phyloP scores from a whole-genome alignment of 495 filamentous ascomycete species.

The Penicillium salamii region DNA sequence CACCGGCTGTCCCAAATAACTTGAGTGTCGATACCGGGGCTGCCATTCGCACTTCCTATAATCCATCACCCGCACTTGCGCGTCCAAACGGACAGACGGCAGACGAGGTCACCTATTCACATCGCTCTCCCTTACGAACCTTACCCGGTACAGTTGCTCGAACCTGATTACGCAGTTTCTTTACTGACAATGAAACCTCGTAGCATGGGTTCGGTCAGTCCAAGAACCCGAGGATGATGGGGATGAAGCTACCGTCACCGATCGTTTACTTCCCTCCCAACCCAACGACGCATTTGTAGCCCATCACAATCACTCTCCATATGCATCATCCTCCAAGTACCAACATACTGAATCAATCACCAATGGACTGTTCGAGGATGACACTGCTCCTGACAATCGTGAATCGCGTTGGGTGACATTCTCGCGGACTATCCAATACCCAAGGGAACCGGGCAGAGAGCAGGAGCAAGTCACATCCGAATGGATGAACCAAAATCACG shows the following conservation, averaged over 20 bases:
- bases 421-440: slow-evolving; percentile 53
- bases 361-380: slow-evolving; percentile 8
- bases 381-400: slow-evolving; percentile 13
- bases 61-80: slow-evolving; percentile 17
- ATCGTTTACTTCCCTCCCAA: slow-evolving; percentile 38
- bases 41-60: slow-evolving; percentile 16
- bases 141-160: slow-evolving; percentile 29
- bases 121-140: slow-evolving; percentile 21
- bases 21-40: slow-evolving; percentile 24
- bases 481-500: slow-evolving; percentile 57
- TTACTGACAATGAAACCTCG: slow-evolving; percentile 10
- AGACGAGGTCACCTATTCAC: slow-evolving; percentile 12
- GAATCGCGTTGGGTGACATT: slow-evolving; percentile 63
- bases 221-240: slow-evolving; percentile 26
- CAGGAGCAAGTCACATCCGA: slow-evolving; percentile 51
- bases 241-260: slow-evolving; percentile 27
- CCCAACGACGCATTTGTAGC: slow-evolving; percentile 53
- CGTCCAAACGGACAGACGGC: slow-evolving; percentile 18
- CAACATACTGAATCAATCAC: slow-evolving; percentile 8
- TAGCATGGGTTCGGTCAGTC: slow-evolving; percentile 43
- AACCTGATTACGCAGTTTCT: neutral
- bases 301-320: slow-evolving; percentile 59
- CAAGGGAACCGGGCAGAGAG: slow-evolving; percentile 44
- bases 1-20: slow-evolving; percentile 6
- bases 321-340: slow-evolving; percentile 32